A percentile compares a stretch with the other conserved stretches of the same genome.
These are phyloP conservation scores for Gillenia trifoliata DNA, from an alignment of 306 rosid genomes.

Conservation along the genomic window DNA sequence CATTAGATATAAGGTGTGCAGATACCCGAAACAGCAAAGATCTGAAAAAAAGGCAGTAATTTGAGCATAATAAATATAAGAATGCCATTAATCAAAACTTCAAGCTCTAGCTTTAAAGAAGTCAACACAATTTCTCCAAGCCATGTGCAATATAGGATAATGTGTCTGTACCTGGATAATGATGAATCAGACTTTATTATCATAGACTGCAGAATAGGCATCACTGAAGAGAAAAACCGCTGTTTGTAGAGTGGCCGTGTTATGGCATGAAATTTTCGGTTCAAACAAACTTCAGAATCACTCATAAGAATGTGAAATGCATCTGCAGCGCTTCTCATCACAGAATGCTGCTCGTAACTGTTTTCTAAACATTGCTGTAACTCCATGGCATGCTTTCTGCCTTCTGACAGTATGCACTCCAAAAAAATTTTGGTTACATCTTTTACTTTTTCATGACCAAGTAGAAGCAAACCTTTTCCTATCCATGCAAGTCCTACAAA, in stretches of 20 bases:
- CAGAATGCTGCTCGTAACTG: conserved; percentile 27
- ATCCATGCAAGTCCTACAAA: conserved; percentile 89
- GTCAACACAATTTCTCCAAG: background rate
- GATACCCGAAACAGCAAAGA: conserved; percentile 58
- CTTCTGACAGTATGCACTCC: conserved; percentile 53
- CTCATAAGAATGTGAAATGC: conserved; percentile 87
- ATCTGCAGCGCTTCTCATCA: conserved; percentile 71
- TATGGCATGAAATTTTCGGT: conserved; percentile 60
- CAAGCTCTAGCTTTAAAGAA: conserved; percentile 1
- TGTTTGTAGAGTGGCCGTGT: conserved; percentile 86
- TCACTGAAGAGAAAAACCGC: conserved; percentile 74
- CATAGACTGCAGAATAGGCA: conserved; percentile 73
- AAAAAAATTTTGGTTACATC: conserved; percentile 60
- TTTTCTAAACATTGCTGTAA: conserved; percentile 32
- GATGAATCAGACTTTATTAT: conserved; percentile 50
- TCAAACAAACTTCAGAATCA: conserved; percentile 87
- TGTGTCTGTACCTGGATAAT: conserved; percentile 52
- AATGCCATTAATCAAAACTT: conserved; percentile 2
- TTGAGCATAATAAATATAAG: conserved; percentile 9
- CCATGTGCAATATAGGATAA: conserved; percentile 1
- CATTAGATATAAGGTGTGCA: conserved; percentile 63
- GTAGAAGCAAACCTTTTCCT: conserved; percentile 83
- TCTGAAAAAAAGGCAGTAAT: conserved; percentile 44
- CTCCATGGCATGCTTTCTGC: conserved; percentile 27
- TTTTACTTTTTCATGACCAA: conserved; percentile 80